Evolutionary conservation across 129 eudicot genomes (phyloP), one percentile per base, ranked within the genome.

Genomic region (Solidago caesia): DNA sequence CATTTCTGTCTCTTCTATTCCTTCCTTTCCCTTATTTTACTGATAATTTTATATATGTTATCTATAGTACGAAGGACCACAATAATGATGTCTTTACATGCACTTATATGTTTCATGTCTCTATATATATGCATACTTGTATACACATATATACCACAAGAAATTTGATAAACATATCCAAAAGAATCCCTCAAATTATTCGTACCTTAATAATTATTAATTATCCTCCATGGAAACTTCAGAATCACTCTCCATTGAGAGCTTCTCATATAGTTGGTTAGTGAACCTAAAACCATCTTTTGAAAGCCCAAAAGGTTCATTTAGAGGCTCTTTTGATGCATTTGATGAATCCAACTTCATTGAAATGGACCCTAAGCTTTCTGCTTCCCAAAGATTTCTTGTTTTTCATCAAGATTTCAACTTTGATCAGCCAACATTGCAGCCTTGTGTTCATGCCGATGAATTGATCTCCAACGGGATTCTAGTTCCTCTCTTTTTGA

Each of bases 261-360:
- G 98, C 83, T 92, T 92, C 78, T 89, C 98, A 8, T 88, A 92
- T 26, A 89, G 98, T 75, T 92, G 98, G 98, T 71, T 89, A 65
- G 89, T 81, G 39, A 79, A 89, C 82, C 59, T 84, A 29, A 85
- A 85, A 68, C 88, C 97, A 44, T 85, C 92, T 55, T 75, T 76
- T 8, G 89, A 86, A 12, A 84, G 89, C 84, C 80, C 83, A 46
- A 84, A 79, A 25, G 79, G 82, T 45, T 91, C 97, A n/a, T 74
- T 83, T 58, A 77, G 96, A 65, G 81, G 73, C 64, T 85, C 91
- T 3, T 73, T 87, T 55, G 92, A 89, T 57, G 74, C 71, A 41
- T 73, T 81, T 48, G 92, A 92, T 81, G 88, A 88, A 42, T 76
- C 91, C 52, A 85, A 72, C 67, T 92, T 89, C 96, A 92, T 92